phyloP scores from a whole-genome alignment of 495 filamentous ascomycete genomes.

The Penicillium odoratum region DNA sequence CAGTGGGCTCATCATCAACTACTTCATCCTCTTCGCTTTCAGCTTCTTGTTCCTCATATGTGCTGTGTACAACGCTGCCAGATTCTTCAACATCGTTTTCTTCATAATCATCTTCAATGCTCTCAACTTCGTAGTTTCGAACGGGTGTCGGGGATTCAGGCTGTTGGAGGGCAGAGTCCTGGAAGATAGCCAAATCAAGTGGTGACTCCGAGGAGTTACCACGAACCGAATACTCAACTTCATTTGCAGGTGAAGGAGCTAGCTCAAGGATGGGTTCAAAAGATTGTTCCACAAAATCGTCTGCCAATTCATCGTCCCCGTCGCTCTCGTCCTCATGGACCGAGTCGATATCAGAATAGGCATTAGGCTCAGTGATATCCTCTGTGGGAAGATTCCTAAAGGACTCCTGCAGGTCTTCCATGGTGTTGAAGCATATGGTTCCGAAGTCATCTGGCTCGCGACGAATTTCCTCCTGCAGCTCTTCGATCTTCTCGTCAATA shows the following conservation, averaged over 20 bases:
- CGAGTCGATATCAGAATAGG: conserved; percentile 1
- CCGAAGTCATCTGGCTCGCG: conserved; percentile 24
- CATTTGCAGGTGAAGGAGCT: background rate
- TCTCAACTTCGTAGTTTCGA: background rate
- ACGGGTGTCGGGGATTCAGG: conserved; percentile 2
- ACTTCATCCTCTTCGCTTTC: conserved; percentile 17
- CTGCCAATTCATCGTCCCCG: background rate
- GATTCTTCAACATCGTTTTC: background rate
- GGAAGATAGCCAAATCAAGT: conserved; percentile 4
- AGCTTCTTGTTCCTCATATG: conserved; percentile 20
- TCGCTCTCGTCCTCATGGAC: conserved; percentile 2
- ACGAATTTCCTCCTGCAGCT: conserved; percentile 15
- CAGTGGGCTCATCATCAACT: conserved; percentile 24
- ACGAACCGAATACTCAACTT: background rate
- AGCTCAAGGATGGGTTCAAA: background rate
- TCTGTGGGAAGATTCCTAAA: conserved; percentile 6
- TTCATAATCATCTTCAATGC: background rate
- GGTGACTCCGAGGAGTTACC: conserved; percentile 4
- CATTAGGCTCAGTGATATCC: background rate
- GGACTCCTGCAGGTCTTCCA: conserved; percentile 22
- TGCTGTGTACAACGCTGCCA: background rate
- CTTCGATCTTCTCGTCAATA: conserved; percentile 15
- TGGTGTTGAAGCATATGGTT: conserved; percentile 26
- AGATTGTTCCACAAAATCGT: background rate
- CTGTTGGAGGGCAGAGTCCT: conserved; percentile 6